Evolutionary conservation across 2,329 filamentous ascomycete genomes (phyloP).

Genomic region (Arthrobotrys megalospora): DNA sequence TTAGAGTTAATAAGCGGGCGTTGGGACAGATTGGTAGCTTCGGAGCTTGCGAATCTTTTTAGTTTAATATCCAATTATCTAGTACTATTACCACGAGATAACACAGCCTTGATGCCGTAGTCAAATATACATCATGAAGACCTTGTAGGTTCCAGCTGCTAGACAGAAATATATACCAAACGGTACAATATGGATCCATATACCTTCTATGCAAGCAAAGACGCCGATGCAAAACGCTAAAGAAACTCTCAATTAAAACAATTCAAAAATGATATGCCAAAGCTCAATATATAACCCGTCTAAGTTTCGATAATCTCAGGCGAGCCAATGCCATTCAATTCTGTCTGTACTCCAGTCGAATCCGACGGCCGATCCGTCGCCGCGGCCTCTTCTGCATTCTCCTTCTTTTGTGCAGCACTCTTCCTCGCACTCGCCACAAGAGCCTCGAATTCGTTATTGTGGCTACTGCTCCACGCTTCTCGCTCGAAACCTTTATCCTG

Average conservation of each 20-base stretch:
- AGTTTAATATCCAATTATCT: slow-evolving; percentile 3
- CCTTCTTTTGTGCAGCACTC: slow-evolving; percentile 65
- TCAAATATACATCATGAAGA: neutral
- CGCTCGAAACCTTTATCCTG: slow-evolving; percentile 92
- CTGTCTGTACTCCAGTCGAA: slow-evolving; percentile 5
- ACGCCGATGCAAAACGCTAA: slow-evolving; percentile 39
- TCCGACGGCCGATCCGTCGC: neutral
- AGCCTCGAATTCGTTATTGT: slow-evolving; percentile 79
- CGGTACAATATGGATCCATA: neutral
- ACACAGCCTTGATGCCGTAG: neutral
- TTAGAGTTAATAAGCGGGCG: slow-evolving; percentile 33
- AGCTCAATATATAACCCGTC: neutral
- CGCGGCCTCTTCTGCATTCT: slow-evolving; percentile 11
- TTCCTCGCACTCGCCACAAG: slow-evolving; percentile 82
- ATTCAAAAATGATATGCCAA: neutral
- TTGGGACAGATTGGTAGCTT: slow-evolving; percentile 42
- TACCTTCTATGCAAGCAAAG: neutral
- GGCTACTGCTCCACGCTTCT: slow-evolving; percentile 81
- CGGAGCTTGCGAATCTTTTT: slow-evolving; percentile 16
- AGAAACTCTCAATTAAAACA: slow-evolving; percentile 32
- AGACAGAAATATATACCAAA: neutral
- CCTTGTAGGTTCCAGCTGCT: too few species aligned
- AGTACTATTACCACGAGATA: neutral
- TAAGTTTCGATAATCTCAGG: slow-evolving; percentile 42
- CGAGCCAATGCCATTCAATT: slow-evolving; percentile 46